phyloP scores from a whole-genome alignment of 1,139 yeast genomes.

The Debaryomyces psychrophilus region DNA sequence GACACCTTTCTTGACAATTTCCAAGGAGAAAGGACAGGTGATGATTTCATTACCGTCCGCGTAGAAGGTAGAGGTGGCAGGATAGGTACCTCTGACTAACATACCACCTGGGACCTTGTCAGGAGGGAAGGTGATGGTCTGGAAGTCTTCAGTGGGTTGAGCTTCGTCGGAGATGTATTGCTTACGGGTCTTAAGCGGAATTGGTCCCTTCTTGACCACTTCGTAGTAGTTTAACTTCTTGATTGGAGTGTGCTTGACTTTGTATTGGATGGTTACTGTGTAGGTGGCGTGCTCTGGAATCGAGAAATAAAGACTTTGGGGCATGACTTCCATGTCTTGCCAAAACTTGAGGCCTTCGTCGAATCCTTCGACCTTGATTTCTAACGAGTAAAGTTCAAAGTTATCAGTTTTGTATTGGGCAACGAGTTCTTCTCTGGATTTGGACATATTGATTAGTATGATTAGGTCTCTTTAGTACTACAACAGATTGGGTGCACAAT shows the following conservation, averaged over 20 bases:
- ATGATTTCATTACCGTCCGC: slow-evolving; percentile 32
- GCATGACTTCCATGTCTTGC: slow-evolving; percentile 32
- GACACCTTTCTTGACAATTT: slow-evolving; percentile 27
- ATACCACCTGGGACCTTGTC: slow-evolving; percentile 41
- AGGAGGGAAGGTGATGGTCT: slow-evolving; percentile 30
- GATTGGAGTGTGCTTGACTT: slow-evolving; percentile 29
- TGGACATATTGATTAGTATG: background rate
- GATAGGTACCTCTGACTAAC: slow-evolving; percentile 37
- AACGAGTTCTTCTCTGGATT: slow-evolving; percentile 7
- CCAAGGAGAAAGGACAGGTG: slow-evolving; percentile 32
- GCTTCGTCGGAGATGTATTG: slow-evolving; percentile 27
- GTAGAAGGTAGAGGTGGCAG: slow-evolving; percentile 31
- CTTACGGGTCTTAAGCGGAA: slow-evolving; percentile 32
- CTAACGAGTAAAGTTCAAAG: slow-evolving; percentile 26
- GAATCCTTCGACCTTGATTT: slow-evolving; percentile 31
- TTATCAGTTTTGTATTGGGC: slow-evolving; percentile 8
- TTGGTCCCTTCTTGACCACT: slow-evolving; percentile 34
- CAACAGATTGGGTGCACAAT: background rate
- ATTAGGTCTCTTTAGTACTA: background rate
- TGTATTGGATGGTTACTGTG: slow-evolving; percentile 31
- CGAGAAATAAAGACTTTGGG: slow-evolving; percentile 30
- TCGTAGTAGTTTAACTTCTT: slow-evolving; percentile 35
- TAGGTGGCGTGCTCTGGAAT: slow-evolving; percentile 40
- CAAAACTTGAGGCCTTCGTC: slow-evolving; percentile 28
- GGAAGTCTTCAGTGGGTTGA: slow-evolving; percentile 20